Base-by-base conservation (phyloP, 352 stramenopile genomes). In the Phytophthora rubi region DNA sequence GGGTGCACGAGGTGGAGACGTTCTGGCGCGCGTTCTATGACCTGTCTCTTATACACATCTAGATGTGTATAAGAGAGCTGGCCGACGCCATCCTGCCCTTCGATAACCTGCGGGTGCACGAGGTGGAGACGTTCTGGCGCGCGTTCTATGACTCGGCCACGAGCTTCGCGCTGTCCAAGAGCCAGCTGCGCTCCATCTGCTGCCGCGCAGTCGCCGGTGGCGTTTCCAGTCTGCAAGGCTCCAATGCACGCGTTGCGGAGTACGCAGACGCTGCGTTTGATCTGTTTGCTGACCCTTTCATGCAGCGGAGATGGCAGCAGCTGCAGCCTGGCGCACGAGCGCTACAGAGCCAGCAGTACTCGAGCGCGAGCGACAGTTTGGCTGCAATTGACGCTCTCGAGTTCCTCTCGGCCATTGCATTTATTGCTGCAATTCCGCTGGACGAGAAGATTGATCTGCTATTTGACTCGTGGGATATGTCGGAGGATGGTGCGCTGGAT, bases 391-490 rank as follows among this genome's bases (percentile, higher is more conserved):
- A 96, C 45, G 87, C 80, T 9, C 82, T 96, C 13, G 88, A 96
- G 63, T 94, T 96, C 65, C 68, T 93, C 44, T 90, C 88, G 0
- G 75, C 82, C 2, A 83, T 96, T 44, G 83, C 77, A 4, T 92
- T 95, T 53, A 85, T 94, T 48, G 79, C 80, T 13, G 72, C 77
- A 0, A 72, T 76, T 18, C 67, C 83, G 0, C 65, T 92, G 26
- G 80, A 94, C 18, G 87, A 95, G 63, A 96, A 96, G 60, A 81
- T 94, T 47, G 86, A 95, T 48, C 69, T 95, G 66, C 52, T 96
- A 6, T 95, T 94, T 65, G 89, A 96, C 62, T 93, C 87, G 53
- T 95, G 86, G 86, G 89, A 95, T 65, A 93, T 96, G 85, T 96
- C 87, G 0, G 85, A 94, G 58, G 87, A 94, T 33, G 85, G 82